Base-by-base conservation (phyloP, 1,284 basidiomycete species). In the Abortiporus biennis region DNA sequence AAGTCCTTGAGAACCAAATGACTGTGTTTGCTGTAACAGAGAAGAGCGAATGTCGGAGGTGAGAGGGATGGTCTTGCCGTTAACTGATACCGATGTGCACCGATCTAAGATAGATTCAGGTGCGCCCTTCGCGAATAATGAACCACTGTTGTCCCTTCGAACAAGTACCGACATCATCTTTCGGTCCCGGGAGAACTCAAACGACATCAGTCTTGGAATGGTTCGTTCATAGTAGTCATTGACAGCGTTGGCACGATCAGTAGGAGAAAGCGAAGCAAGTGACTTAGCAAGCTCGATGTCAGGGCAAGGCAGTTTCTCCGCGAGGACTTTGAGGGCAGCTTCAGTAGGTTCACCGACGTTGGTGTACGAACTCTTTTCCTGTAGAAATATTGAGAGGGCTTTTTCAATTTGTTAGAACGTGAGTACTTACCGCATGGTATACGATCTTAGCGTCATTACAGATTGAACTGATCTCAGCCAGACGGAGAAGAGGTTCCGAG, bases 341-440 rank as follows among this genome's bases (percentile, higher is more conserved):
- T 97, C 95, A 2, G 96, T 99, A 6, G 96, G 95, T 66, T 99
- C 94, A 17, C 95, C 95, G 32, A 99, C 78, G 54, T 91, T 93
- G 43, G 72, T 63, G 63, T 96, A 97, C 1, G 69, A 56, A 34
- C 76, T 72, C 61, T 88, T 92, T 34, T 94, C 89, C 85, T 91
- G 53, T 38, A 48, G 17, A 15, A 30, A 20, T 19, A 13, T 6
- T 19, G 33, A 8, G 13, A 16, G 30, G 15, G n/a, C 8, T 29
- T 29, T n/a, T 9, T 29, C 27, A 29, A n/a, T 29, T 29, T 29
- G 9, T 29, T n/a, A 25, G n/a, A 4, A 35, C 30, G 16, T 23
- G n/a, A n/a, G n/a, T 35, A 61, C 80, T 51, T 61, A 89, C 90
- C 36, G 72, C 59, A 54, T 91, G 74, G 63, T 91, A 95, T n/a